Conservation (phyloP, 2,329 filamentous ascomycete genomes). For the Rutstroemia sydowiana region DNA sequence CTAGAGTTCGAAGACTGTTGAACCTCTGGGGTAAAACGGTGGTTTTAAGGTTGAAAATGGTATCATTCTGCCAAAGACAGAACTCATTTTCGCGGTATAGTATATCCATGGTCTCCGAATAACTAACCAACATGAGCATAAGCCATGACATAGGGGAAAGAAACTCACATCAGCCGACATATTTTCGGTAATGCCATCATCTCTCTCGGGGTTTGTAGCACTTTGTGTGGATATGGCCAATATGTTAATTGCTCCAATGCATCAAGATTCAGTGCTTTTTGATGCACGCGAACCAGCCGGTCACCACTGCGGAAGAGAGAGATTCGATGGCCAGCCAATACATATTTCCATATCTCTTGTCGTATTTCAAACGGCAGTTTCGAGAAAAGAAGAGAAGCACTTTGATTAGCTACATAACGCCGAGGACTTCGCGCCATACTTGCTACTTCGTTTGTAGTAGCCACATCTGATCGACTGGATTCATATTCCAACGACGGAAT, state of each 20-base stretch:
- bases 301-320: background rate
- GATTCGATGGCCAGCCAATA: background rate
- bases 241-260: background rate
- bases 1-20: background rate
- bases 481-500: background rate
- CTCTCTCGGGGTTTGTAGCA: background rate
- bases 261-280: background rate
- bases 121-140: background rate
- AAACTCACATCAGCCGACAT: background rate
- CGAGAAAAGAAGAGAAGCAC: background rate
- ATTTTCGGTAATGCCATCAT: background rate
- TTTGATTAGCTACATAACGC: background rate
- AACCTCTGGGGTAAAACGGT: background rate
- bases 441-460: background rate
- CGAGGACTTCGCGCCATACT: background rate
- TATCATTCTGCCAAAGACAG: background rate
- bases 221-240: background rate
- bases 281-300: background rate
- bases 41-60: background rate
- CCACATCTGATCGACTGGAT: background rate
- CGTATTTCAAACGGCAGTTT: background rate
- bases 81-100: background rate
- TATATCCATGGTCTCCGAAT: background rate
- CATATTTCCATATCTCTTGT: background rate
- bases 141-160: background rate